Conservation (phyloP, 306 rosid species). For the Inga oerstediana region DNA sequence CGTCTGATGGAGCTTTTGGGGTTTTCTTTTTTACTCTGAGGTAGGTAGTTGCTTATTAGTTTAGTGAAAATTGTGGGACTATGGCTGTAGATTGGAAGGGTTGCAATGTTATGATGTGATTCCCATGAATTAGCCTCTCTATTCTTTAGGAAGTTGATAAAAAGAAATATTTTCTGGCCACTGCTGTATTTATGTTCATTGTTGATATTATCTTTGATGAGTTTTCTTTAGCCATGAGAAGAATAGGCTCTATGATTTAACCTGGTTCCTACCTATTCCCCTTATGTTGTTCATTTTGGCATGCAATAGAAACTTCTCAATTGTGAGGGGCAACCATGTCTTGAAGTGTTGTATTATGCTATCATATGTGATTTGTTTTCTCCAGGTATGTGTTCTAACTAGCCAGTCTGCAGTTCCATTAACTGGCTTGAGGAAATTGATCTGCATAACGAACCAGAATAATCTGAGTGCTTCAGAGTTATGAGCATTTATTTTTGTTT, state of each 20-base stretch:
- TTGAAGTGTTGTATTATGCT: background rate
- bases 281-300: background rate
- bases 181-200: background rate
- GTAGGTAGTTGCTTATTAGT: background rate
- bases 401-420: background rate
- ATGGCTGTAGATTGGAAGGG: background rate
- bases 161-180: background rate
- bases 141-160: background rate
- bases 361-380: background rate
- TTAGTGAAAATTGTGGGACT: background rate
- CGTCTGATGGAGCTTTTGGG: background rate
- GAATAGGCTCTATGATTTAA: background rate
- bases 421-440: conserved; percentile 4
- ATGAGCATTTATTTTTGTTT: background rate
- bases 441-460: background rate
- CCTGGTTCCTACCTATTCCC: background rate
- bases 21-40: background rate
- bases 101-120: background rate
- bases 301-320: background rate
- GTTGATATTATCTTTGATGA: background rate
- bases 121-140: background rate
- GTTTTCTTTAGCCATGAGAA: background rate
- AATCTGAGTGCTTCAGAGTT: conserved; percentile 4
- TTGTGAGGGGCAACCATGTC: background rate
- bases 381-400: background rate